Evolutionary conservation across 352 stramenopile genomes (phyloP), one percentile per base, ranked within the genome.

Genomic region (Phytophthora macrochlamydospora): DNA sequence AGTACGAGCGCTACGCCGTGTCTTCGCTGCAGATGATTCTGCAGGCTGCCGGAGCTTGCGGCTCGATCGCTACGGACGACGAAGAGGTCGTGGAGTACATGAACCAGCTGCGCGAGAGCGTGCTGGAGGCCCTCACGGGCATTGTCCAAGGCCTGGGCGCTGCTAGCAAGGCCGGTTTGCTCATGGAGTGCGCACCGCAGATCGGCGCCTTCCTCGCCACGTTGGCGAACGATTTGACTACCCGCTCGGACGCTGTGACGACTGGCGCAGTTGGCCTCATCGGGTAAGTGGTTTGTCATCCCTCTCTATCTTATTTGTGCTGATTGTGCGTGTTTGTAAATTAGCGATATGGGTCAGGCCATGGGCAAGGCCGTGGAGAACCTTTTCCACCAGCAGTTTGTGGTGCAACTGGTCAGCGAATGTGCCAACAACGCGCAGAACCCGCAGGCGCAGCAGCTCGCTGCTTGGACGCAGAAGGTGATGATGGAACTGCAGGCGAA

Each of bases 21-120:
- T 76, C 85, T 43, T 92, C 91, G 31, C 75, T 95, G 56, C 76
- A 91, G 57, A 95, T 96, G 83, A 91, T 97, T 45, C 60, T 93
- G 35, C 87, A 96, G 63, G 88, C 88, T 4, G 93, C 96, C 11
- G 88, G 90, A 31, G 81, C 89, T n/a, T 97, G 92, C 32, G 79
- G 84, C 31, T 80, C 83, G 12, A 94, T 97, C 50, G 75, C 89
- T 24, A 92, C 91, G 5, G 93, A 99, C 58, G 97, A 99, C 67
- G 97, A 99, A 62, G 97, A 99, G 53, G 86, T 98, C n/a, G 92
- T 99, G 65, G 95, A 98, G 44, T 99, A 98, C 75, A 97, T 99
- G 72, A 99, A 99, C 78, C 82, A 91, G 54, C 83, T 99, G 8
- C 87, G 96, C 51, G 93, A 98, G 68, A 93, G 89, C 62, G 97